Percentiles rank a stretch among this genome's conserved stretches.
Evolutionary conservation across 164 flowering plant genomes (phyloP).

Genomic region (Dillenia suffruticosa): DNA sequence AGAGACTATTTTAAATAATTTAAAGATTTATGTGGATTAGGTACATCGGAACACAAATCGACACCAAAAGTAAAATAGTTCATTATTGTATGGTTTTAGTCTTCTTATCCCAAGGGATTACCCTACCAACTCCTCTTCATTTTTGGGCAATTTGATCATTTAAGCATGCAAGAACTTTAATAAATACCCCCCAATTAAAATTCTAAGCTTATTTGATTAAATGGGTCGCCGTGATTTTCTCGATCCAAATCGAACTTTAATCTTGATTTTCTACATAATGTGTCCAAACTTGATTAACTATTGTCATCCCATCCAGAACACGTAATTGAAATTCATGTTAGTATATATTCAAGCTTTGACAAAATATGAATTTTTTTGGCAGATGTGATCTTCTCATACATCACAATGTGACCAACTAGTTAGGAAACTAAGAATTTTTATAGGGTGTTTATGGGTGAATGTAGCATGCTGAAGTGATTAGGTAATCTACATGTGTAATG

Average conservation of each 20-base stretch:
- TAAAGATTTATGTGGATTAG: conserved; percentile 19
- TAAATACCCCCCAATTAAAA: not conserved
- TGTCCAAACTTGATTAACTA: not conserved
- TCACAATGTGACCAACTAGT: too few species aligned
- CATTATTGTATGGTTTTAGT: conserved; percentile 2
- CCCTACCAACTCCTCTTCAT: conserved; percentile 21
- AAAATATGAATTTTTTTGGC: too few species aligned
- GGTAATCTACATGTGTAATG: too few species aligned
- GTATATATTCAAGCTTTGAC: too few species aligned
- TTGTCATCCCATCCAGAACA: not conserved
- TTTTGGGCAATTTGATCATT: not conserved
- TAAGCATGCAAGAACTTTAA: not conserved
- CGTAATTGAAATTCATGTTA: not conserved
- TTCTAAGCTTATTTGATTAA: not conserved
- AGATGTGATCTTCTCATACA: too few species aligned
- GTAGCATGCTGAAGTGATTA: too few species aligned
- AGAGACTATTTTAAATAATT: not conserved
- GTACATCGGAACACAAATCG: conserved; percentile 18
- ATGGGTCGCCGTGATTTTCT: too few species aligned
- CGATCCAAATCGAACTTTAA: too few species aligned
- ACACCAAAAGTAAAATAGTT: conserved; percentile 11
- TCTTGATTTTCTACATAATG: too few species aligned
- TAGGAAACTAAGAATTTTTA: too few species aligned
- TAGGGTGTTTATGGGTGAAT: too few species aligned
- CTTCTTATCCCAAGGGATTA: conserved; percentile 7